These are phyloP conservation scores for Berkeleyomyces rouxiae DNA, from an alignment of 2,329 filamentous ascomycete genomes.

Conservation along the genomic window DNA sequence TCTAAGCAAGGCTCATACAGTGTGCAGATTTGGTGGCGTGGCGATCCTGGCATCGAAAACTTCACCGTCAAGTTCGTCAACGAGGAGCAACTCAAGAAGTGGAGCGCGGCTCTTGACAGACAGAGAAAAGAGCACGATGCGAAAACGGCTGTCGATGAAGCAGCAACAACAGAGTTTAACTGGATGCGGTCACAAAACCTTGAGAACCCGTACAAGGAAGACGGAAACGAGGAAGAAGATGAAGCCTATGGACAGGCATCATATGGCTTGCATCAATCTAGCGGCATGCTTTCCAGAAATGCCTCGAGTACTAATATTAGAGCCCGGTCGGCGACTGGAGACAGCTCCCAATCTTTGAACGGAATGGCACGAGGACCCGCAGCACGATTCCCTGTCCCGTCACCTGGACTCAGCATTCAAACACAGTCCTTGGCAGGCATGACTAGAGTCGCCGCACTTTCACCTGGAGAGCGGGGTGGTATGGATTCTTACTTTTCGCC, in stretches of 20 bases:
- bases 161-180: conserved; percentile 53
- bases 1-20: conserved; percentile 83
- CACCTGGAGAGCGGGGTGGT: conserved; percentile 43
- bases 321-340: conserved; percentile 58
- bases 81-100: conserved; percentile 86
- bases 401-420: conserved; percentile 51
- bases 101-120: conserved; percentile 61
- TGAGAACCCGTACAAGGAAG: conserved; percentile 65
- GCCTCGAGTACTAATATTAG: conserved; percentile 60
- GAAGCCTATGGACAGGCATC: conserved; percentile 21
- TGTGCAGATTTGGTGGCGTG: conserved; percentile 97
- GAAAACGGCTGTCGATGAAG: conserved; percentile 30
- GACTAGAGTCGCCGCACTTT: conserved; percentile 22
- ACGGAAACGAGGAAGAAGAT: conserved; percentile 46
- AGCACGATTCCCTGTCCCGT: conserved; percentile 53
- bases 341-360: conserved; percentile 44
- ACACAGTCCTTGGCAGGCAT: conserved; percentile 24
- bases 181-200: conserved; percentile 59
- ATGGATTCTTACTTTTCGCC: conserved; percentile 90
- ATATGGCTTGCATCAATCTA: conserved; percentile 9
- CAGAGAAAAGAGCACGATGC: conserved; percentile 50
- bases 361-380: conserved; percentile 44
- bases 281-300: conserved; percentile 38
- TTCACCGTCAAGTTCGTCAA: conserved; percentile 89
- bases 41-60: conserved; percentile 86